These are phyloP conservation scores for Amaranthus cruentus DNA, from an alignment of 148 eudicot species.

Conservation along the genomic window DNA sequence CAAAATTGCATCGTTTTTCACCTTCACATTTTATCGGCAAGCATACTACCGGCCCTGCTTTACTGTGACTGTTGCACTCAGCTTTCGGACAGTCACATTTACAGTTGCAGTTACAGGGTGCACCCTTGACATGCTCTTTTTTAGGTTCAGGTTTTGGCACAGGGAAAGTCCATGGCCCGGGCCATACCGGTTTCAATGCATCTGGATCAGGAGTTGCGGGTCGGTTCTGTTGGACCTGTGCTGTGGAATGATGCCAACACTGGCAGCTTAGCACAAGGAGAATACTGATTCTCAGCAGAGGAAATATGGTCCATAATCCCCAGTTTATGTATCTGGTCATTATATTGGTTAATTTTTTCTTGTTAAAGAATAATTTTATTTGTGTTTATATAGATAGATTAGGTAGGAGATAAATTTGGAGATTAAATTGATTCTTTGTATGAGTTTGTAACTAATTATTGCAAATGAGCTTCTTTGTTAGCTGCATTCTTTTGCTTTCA, in stretches of 20 bases:
- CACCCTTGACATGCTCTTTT: not conserved
- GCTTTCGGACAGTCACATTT: constrained; percentile 22
- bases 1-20: constrained; percentile 17
- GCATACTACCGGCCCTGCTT: constrained; percentile 11
- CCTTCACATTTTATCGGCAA: constrained; percentile 20
- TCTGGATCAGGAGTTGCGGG: constrained; percentile 8
- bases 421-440: constrained; percentile 22
- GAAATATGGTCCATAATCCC: constrained; percentile 3
- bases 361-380: constrained; percentile 4
- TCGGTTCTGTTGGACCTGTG: not conserved
- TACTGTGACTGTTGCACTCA: constrained; percentile 8
- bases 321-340: constrained; percentile 20
- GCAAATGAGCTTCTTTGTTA: constrained; percentile 21
- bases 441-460: constrained; percentile 11
- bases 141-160: constrained; percentile 14
- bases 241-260: not conserved
- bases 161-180: constrained; percentile 21
- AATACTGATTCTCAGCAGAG: not conserved
- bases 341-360: not conserved
- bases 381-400: constrained; percentile 12
- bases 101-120: constrained; percentile 27
- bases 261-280: constrained; percentile 5
- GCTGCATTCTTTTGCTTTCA: constrained; percentile 25
- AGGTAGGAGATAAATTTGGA: not conserved
- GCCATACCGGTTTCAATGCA: constrained; percentile 23